Evolutionary conservation across 2,329 filamentous ascomycete species (phyloP).

Genomic region (Pseudocercospora musae): DNA sequence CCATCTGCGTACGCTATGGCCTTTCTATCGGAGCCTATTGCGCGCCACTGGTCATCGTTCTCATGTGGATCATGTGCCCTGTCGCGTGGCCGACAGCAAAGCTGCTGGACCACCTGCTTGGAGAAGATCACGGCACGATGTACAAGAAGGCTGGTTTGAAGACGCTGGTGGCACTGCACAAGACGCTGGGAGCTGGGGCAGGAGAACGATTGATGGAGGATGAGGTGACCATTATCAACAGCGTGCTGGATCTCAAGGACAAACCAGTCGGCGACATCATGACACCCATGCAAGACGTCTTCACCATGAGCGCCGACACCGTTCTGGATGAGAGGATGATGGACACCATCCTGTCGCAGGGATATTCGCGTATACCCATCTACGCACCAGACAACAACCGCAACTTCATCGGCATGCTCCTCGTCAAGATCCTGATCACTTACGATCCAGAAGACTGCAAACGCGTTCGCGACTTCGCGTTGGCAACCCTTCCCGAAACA

Average conservation of each 20-base stretch:
- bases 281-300: slow-evolving; percentile 98
- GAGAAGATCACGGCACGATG: slow-evolving; percentile 90
- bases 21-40: slow-evolving; percentile 93
- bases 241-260: slow-evolving; percentile 91
- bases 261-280: slow-evolving; percentile 94
- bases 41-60: slow-evolving; percentile 76
- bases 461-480: slow-evolving; percentile 81
- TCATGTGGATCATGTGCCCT: slow-evolving; percentile 91
- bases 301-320: slow-evolving; percentile 93
- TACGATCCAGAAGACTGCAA: slow-evolving; percentile 94
- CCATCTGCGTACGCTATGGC: slow-evolving; percentile 92
- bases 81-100: slow-evolving; percentile 94
- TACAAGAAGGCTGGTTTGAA: slow-evolving; percentile 99
- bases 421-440: slow-evolving; percentile 98
- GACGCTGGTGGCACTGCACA: slow-evolving; percentile 91
- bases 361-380: slow-evolving; percentile 94
- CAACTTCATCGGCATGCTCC: slow-evolving; percentile 95
- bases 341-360: slow-evolving; percentile 86
- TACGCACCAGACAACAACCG: slow-evolving; percentile 77
- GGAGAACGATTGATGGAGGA: slow-evolving; percentile 89
- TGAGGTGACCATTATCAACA: slow-evolving; percentile 97
- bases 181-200: slow-evolving; percentile 79
- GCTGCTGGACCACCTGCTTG: slow-evolving; percentile 86
- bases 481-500: slow-evolving; percentile 93
- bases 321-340: slow-evolving; percentile 90